Evolutionary conservation across 2,329 filamentous ascomycete species (phyloP).

Genomic region (Phialophora macrospora): DNA sequence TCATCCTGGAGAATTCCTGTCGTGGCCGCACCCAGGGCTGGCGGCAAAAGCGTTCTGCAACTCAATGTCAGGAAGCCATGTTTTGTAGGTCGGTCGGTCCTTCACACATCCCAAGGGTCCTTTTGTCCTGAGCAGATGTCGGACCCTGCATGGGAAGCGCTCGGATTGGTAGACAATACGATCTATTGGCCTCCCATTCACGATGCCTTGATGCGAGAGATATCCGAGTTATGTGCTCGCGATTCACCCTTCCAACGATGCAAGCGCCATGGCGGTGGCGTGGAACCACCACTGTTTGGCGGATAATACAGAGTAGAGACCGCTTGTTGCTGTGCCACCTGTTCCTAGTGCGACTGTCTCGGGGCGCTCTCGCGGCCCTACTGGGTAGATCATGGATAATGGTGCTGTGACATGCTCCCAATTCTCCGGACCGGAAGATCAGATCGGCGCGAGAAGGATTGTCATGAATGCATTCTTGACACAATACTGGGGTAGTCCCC

Average conservation of each 20-base stretch:
- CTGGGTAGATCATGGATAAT: background rate
- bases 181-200: background rate
- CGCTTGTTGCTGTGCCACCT: background rate
- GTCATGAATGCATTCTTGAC: background rate
- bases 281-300: background rate
- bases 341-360: background rate
- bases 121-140: background rate
- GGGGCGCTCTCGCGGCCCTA: background rate
- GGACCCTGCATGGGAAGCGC: background rate
- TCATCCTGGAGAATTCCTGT: background rate
- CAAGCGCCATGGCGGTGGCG: constrained; percentile 16
- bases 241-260: background rate
- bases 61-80: background rate
- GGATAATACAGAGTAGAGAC: background rate
- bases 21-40: background rate
- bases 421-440: background rate
- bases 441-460: background rate
- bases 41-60: background rate
- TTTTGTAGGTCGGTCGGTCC: too few species aligned
- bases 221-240: too few species aligned
- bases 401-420: background rate
- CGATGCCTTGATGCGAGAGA: background rate
- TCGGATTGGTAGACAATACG: background rate
- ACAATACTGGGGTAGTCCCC: background rate
- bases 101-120: background rate